Conservation (phyloP, 2,329 filamentous ascomycete genomes). For the Davidsoniella eucalypti region DNA sequence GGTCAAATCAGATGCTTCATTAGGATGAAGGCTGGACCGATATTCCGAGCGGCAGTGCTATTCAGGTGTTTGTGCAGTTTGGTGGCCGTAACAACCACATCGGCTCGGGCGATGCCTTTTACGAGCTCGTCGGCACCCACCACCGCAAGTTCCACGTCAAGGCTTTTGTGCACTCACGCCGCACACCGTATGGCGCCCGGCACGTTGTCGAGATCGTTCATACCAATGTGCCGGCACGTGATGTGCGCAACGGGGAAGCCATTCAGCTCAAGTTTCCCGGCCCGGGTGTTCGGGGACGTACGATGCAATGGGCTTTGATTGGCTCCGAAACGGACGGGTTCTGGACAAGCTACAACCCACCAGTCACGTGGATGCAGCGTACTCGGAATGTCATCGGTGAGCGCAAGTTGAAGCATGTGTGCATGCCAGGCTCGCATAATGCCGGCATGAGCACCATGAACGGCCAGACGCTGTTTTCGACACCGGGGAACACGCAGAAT, state of each 20-base stretch:
- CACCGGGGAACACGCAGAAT: slow-evolving; percentile 22
- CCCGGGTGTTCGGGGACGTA: slow-evolving; percentile 4
- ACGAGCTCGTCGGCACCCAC: slow-evolving; percentile 3
- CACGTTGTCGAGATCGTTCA: slow-evolving; percentile 7
- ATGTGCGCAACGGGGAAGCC: not conserved
- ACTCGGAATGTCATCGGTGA: slow-evolving; percentile 17
- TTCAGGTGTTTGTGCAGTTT: slow-evolving; percentile 7
- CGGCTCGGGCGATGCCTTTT: slow-evolving; percentile 4
- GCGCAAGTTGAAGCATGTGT: slow-evolving; percentile 25
- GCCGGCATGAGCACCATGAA: slow-evolving; percentile 27
- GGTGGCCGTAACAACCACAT: slow-evolving; percentile 8
- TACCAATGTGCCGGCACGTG: slow-evolving; percentile 1
- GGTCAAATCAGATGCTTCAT: slow-evolving; percentile 8
- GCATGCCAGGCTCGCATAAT: slow-evolving; percentile 30
- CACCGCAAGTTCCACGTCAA: slow-evolving; percentile 5
- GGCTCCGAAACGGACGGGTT: slow-evolving; percentile 6
- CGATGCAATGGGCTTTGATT: slow-evolving; percentile 5
- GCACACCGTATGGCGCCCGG: slow-evolving; percentile 3
- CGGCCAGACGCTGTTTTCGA: slow-evolving; percentile 14
- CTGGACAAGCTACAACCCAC: slow-evolving; percentile 9
- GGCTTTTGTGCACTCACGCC: slow-evolving; percentile 1
- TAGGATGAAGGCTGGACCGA: slow-evolving; percentile 9
- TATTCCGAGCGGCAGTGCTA: slow-evolving; percentile 5
- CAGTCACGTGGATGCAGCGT: slow-evolving; percentile 16
- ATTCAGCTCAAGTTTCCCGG: slow-evolving; percentile 4